Evolutionary conservation across 495 filamentous ascomycete genomes (phyloP), one percentile per base, ranked within the genome.

Genomic region (Platismatia glauca): DNA sequence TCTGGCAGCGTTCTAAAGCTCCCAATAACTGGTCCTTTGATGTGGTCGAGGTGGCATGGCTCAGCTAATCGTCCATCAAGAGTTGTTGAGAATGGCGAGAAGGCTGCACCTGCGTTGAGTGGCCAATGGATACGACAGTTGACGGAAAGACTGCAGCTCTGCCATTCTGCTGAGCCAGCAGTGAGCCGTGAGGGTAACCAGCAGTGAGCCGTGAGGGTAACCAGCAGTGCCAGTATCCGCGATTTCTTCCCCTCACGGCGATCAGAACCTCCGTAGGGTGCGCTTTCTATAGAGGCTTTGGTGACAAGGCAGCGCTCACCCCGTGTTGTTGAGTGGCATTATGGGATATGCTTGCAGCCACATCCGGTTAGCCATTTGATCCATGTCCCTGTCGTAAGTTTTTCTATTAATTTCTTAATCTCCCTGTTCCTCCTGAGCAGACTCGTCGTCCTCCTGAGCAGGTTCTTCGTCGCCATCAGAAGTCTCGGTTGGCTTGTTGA

Each of bases 401-500:
- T 11, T 20, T 33, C 2, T 5, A 20, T 5, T 11, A 9, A 2
- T 53, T 34, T 34, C 50, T 53, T 16, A 53, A 53, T 16, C 29
- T 53, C 9, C 15, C n/a, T 53, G 27, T 33, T 31, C 11, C 12
- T 27, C 29, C 16, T 53, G 15, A 33, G 50, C 16, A 33, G 3
- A 3, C 33, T 16, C 50, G 18, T 53, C 29, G 29, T 20, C 50
- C 12, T 27, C 29, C 16, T 53, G 15, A 33, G 50, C 16, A 33
- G 3, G 3, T 53, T 16, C 50, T 31, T 53, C 29, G 29, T 20
- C 50, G 7, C 16, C 20, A 20, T 3, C 50, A n/a, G 7, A 34
- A 7, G 50, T 53, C 29, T 77, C 76, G 64, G 77, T 75, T 29
- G 82, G 81, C 62, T 83, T 55, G 69, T 84, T 86, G 76, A 91